Base-by-base conservation (phyloP, 352 stramenopile genomes). In the Phytophthora capsici region DNA sequence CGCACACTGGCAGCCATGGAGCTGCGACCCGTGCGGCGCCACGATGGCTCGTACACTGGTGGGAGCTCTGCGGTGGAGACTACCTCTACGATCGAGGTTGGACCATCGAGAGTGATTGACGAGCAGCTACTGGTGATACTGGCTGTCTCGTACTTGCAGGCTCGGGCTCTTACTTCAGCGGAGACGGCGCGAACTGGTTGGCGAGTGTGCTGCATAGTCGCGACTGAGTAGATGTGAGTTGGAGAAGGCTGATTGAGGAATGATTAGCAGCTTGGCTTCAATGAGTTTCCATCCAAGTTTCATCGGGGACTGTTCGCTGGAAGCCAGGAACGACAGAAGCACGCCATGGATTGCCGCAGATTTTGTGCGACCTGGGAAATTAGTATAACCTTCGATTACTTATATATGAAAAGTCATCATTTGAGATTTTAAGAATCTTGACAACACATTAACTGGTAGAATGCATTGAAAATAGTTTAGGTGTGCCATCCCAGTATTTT, bases 1-100 rank as follows among this genome's bases (percentile, higher is more conserved):
- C 60, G 73, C 30, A 88, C 79, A 46, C 82, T 71, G 19, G 67
- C 54, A 17, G 67, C 51, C 63, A 75, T 75, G 63, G 63, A 75
- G 47, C 67, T 64, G 34, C 52, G 57, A 2, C 66, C 66, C 1
- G 62, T 68, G 30, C 55, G 54, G 32, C 34, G 56, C 55, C 57
- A 75, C 46, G 62, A 69, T 8, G 63, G 52, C 63, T 75, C 67
- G 40, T 71, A 66, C 16, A 49, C 23, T 6, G 44, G 36, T 17
- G 36, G 36, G 12, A 41, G 6, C 8, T 41, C 36, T 40, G 32
- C 25, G 13, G 13, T 4, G 22, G 36, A 12, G 19, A 22, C 10
- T 37, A 51, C 55, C n/a, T 8, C 20, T 14, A 4, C 26, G 38
- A n/a, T 16, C 10, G 28, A 16, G 14, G 19, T 49, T 5, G 26